Conservation (phyloP, 1,284 basidiomycete genomes). For the Cryptococcus floricola region DNA sequence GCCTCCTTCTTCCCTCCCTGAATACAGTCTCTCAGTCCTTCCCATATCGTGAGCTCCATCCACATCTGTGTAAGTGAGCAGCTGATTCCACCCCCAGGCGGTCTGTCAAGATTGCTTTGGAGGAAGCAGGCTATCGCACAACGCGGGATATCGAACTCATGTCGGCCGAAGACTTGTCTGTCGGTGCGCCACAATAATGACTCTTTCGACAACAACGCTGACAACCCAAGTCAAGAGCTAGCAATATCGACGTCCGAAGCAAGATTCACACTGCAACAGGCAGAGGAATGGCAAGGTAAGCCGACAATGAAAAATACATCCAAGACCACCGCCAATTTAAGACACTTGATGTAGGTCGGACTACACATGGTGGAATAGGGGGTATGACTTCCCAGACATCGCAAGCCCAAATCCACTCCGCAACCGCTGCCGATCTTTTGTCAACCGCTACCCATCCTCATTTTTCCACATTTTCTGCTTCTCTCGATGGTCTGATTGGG, state of each 20-base stretch:
- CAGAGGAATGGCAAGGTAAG: neutral
- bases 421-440: constrained; percentile 30
- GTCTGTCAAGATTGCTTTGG: constrained; percentile 31
- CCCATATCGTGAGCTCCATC: neutral
- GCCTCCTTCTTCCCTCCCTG: neutral
- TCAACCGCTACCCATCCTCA: constrained; percentile 11
- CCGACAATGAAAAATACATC: neutral
- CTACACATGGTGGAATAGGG: neutral
- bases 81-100: constrained; percentile 14
- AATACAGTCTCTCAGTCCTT: neutral
- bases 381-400: neutral
- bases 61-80: neutral
- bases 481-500: constrained; percentile 35
- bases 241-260: constrained; percentile 26
- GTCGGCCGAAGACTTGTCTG: constrained; percentile 25
- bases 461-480: constrained; percentile 34
- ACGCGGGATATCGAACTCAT: constrained; percentile 25
- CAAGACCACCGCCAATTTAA: neutral
- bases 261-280: constrained; percentile 22
- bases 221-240: constrained; percentile 24
- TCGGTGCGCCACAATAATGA: constrained; percentile 23
- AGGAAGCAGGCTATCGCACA: constrained; percentile 35
- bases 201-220: neutral
- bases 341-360: neutral
- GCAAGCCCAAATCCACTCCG: constrained; percentile 10